Evolutionary conservation across 2,329 filamentous ascomycete genomes (phyloP), one percentile per base, ranked within the genome.

Genomic region (Chrysoporthe deuterocubensis): DNA sequence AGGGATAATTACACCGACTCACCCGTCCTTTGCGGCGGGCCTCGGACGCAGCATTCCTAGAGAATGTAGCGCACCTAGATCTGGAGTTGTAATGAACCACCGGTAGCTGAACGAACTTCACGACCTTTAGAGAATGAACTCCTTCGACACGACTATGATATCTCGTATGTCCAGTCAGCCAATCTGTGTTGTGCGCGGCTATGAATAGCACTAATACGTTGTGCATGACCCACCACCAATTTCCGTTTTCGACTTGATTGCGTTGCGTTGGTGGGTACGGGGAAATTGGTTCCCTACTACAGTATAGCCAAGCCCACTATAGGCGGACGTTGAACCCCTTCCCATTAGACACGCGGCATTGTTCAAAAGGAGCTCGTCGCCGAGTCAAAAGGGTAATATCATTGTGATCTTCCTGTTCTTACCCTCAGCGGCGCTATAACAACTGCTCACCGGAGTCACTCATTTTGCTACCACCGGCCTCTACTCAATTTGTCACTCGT

Each of bases 391-490:
- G n/a, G 46, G 43, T 46, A 46, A 16, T 8, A n/a, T 6, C 46
- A 50, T 14, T 32, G 21, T 26, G 4, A 34, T 54, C 50, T 54
- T 34, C 50, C 26, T 54, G 4, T 14, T 48, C 21, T 52, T 26
- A 32, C 21, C 50, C 11, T 54, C 26, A 54, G 11, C 50, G 50
- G 50, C 50, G 50, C 50, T 6, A 54, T 54, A 11, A 32, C 50
- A 14, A 52, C 56, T 42, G 6, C 64, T 61, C 44, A 66, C 56
- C 64, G 7, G 4, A 66, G 64, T 66, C 64, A 52, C 21, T 66
- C 64, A 40, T 61, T 61, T 34, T 7, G 8, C 32, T n/a, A 46
- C 21, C 44, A 37, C 60, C 16, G 58, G 44, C 44, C 26, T 46
- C n/a, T 26, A 2, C 4, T 16, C 7, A 57, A 32, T 32, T 32